Evolutionary conservation across 2,329 filamentous ascomycete genomes (phyloP).

Genomic region (Elsinoe necatrix): DNA sequence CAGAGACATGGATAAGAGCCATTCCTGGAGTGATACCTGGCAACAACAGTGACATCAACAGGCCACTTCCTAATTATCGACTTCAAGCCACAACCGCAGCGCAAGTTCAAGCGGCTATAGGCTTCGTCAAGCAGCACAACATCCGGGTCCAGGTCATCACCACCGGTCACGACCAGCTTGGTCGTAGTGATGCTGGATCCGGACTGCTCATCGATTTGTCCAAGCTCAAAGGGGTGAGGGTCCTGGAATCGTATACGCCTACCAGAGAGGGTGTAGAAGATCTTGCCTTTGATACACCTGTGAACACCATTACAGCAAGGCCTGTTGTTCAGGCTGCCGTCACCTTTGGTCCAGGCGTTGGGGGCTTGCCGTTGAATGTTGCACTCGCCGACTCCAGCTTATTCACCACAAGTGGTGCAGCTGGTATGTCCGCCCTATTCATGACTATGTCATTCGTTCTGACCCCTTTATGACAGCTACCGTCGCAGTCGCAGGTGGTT

Average conservation of each 20-base stretch:
- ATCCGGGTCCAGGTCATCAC: not conserved
- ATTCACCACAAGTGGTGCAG: not conserved
- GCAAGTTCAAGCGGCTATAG: not conserved
- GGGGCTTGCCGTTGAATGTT: not conserved
- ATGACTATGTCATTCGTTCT: not conserved
- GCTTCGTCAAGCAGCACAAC: not conserved
- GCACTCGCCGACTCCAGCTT: not conserved
- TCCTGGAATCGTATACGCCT: not conserved
- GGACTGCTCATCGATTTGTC: not conserved
- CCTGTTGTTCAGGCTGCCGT: not conserved
- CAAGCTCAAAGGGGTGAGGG: not conserved
- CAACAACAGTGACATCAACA: not conserved
- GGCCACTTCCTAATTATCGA: not conserved
- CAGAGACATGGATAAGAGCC: not conserved
- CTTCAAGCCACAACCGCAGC: not conserved
- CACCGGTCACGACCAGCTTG: not conserved
- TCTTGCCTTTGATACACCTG: not conserved
- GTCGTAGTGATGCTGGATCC: not conserved
- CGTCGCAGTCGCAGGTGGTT: conserved; percentile 13
- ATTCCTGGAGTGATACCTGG: not conserved
- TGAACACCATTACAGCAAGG: not conserved
- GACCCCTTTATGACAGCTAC: not conserved
- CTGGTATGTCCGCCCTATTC: not conserved
- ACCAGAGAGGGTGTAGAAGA: not conserved
- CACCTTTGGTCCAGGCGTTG: not conserved